Conservation (phyloP, 495 filamentous ascomycete species). For the Penicillium robsamsonii region DNA sequence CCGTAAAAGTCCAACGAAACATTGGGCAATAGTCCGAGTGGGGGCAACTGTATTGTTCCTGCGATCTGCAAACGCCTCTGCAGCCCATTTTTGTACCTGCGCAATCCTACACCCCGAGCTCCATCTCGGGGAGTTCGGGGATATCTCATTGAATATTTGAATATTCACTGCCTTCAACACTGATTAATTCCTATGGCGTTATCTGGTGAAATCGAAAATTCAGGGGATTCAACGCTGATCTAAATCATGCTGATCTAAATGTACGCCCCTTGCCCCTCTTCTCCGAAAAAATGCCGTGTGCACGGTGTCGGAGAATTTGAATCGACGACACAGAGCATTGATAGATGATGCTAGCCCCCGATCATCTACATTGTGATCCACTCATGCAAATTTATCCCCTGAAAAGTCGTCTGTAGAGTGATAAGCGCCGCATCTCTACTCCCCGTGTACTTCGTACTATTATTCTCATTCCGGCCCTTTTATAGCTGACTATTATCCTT, state of each 20-base stretch:
- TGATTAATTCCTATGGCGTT: background rate
- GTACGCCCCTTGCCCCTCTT: background rate
- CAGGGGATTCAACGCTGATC: constrained; percentile 1
- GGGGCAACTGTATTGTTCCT: background rate
- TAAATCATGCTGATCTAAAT: background rate
- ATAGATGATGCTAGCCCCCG: background rate
- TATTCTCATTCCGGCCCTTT: too few relatives aligned
- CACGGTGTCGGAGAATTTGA: background rate
- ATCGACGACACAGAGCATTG: background rate
- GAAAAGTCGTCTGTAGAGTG: too few relatives aligned
- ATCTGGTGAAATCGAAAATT: background rate
- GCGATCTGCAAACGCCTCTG: background rate
- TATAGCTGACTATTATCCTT: too few relatives aligned
- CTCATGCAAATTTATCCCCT: too few relatives aligned
- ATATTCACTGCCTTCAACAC: background rate
- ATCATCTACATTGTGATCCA: background rate
- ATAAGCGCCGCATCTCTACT: too few relatives aligned
- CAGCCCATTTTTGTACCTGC: background rate
- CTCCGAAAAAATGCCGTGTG: background rate
- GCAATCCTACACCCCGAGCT: background rate
- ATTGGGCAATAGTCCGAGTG: background rate
- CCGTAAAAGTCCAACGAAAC: background rate
- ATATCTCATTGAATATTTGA: background rate
- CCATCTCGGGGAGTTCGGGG: background rate
- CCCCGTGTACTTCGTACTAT: too few relatives aligned